Evolutionary conservation across 73 alveolate genomes (phyloP).

Genomic region (Stentor coeruleus): DNA sequence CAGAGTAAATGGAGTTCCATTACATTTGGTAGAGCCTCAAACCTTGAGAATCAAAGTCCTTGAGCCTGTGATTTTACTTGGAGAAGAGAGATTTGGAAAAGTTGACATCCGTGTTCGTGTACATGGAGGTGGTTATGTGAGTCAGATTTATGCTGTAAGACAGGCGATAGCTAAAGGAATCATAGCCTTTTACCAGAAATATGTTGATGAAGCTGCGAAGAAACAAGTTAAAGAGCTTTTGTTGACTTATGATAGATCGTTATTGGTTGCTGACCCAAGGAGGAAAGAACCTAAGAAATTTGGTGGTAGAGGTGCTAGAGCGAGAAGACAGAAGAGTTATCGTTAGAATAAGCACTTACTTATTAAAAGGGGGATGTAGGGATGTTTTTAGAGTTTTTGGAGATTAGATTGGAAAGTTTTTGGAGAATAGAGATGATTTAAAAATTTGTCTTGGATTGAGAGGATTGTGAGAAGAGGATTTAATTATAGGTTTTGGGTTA

Average conservation of each 20-base stretch:
- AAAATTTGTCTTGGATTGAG: too few species aligned
- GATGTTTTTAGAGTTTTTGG: too few species aligned
- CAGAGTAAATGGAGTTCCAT: conserved; percentile 95
- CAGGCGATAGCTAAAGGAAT: conserved; percentile 97
- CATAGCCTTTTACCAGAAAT: conserved; percentile 82
- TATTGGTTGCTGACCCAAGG: conserved; percentile 97
- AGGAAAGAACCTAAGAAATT: conserved; percentile 98
- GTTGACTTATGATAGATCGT: conserved; percentile 94
- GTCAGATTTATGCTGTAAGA: conserved; percentile 96
- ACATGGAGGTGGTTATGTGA: conserved; percentile 95
- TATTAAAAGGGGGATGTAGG: too few species aligned
- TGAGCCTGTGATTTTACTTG: conserved; percentile 96
- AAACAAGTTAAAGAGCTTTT: conserved; percentile 56
- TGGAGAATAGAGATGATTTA: too few species aligned
- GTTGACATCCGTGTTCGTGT: conserved; percentile 95
- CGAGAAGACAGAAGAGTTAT: conserved; percentile 58
- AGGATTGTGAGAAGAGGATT: too few species aligned
- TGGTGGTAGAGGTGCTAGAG: conserved; percentile 97
- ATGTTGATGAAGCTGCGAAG: conserved; percentile 45
- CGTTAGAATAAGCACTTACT: too few species aligned
- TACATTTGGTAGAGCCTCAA: conserved; percentile 93
- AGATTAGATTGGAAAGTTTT: too few species aligned
- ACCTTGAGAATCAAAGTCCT: conserved; percentile 86
- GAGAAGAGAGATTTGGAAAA: conserved; percentile 79
- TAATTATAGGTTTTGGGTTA: too few species aligned